phyloP scores from a whole-genome alignment of 495 filamentous ascomycete species.

The Trichoderma reesei region DNA sequence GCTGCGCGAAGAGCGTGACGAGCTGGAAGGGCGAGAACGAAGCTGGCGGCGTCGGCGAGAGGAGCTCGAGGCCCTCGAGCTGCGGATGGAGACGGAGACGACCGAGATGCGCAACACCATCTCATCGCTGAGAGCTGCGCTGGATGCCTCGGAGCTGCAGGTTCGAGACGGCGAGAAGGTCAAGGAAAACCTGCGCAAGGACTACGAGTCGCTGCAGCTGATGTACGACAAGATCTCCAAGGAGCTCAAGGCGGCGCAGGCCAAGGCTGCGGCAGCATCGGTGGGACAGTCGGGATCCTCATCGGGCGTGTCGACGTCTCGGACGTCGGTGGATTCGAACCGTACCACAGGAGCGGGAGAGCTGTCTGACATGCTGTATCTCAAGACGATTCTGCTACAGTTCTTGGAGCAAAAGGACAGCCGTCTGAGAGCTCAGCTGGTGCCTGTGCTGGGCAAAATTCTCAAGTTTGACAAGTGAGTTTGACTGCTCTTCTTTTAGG shows the following conservation, averaged over 20 bases:
- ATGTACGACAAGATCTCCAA: conserved; percentile 74
- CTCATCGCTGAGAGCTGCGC: conserved; percentile 61
- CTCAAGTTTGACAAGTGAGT: conserved; percentile 84
- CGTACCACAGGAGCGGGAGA: conserved; percentile 27
- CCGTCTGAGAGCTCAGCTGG: conserved; percentile 77
- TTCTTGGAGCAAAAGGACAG: conserved; percentile 94
- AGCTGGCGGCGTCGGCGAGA: conserved; percentile 60
- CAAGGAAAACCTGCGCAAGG: conserved; percentile 60
- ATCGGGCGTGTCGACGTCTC: conserved; percentile 16
- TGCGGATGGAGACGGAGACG: conserved; percentile 58
- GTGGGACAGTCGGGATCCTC: neutral
- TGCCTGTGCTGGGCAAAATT: conserved; percentile 84
- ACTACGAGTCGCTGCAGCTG: conserved; percentile 65
- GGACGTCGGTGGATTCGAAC: conserved; percentile 52
- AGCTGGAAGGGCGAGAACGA: conserved; percentile 52
- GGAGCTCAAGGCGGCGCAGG: conserved; percentile 39
- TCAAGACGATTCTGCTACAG: conserved; percentile 92
- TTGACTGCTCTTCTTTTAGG: neutral
- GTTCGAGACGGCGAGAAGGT: conserved; percentile 72
- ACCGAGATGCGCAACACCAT: conserved; percentile 68
- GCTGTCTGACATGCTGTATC: conserved; percentile 69
- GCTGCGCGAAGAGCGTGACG: conserved; percentile 60
- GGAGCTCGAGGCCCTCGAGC: conserved; percentile 61
- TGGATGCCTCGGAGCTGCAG: conserved; percentile 83
- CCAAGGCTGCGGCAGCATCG: conserved; percentile 21